Conservation (phyloP, 257 asterid genomes). For the Solanum bulbocastanum region DNA sequence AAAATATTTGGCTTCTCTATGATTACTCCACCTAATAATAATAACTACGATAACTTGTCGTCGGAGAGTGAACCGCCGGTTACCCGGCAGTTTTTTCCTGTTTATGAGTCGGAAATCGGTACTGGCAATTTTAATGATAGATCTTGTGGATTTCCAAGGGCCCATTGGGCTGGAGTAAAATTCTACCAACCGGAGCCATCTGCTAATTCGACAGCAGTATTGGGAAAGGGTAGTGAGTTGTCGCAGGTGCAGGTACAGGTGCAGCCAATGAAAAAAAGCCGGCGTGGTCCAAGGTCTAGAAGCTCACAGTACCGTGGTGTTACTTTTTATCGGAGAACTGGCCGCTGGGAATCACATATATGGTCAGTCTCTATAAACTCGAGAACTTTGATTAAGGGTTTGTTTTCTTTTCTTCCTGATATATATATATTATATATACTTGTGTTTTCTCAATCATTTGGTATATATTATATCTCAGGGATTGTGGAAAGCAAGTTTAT, state of each 20-base stretch:
- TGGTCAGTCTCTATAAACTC: constrained; percentile 14
- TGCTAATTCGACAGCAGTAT: constrained; percentile 4
- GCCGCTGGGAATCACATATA: constrained; percentile 59
- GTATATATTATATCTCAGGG: constrained; percentile 37
- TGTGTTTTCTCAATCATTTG: neutral
- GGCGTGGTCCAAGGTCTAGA: constrained; percentile 55
- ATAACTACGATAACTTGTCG: constrained; percentile 15
- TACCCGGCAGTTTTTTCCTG: constrained; percentile 88
- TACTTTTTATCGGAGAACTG: constrained; percentile 51
- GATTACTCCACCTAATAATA: neutral
- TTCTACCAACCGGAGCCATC: constrained; percentile 54
- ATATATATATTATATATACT: neutral
- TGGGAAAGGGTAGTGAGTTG: constrained; percentile 19
- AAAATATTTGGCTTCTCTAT: constrained; percentile 63
- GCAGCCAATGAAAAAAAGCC: constrained; percentile 39
- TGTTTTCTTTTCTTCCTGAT: neutral
- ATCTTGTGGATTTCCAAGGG: constrained; percentile 42
- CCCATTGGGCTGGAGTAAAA: constrained; percentile 93
- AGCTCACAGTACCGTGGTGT: constrained; percentile 57
- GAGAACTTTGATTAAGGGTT: neutral
- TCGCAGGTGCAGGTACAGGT: constrained; percentile 9
- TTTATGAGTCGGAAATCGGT: constrained; percentile 34
- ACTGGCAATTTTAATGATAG: neutral
- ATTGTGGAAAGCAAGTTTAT: constrained; percentile 96
- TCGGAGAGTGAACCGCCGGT: constrained; percentile 29